Evolutionary conservation across 345 rosid species (phyloP).

Genomic region (Camelina sativa): DNA sequence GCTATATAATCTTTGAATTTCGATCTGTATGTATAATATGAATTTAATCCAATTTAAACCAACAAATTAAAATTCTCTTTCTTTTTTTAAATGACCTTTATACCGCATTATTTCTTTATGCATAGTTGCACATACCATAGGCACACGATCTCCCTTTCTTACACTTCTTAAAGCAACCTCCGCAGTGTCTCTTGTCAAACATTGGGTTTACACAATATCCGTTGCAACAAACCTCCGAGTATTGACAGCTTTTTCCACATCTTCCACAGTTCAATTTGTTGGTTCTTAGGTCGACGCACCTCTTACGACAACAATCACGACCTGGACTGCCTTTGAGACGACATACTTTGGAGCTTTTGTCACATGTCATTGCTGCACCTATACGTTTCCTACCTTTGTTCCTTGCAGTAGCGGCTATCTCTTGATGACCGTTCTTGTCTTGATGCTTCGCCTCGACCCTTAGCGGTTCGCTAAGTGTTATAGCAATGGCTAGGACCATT

Average conservation of each 20-base stretch:
- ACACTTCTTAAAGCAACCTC: constrained; percentile 66
- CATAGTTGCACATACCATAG: constrained; percentile 68
- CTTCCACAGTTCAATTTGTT: constrained; percentile 55
- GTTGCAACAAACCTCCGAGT: constrained; percentile 57
- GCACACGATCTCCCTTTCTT: constrained; percentile 54
- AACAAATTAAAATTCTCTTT: constrained; percentile 25
- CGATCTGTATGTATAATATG: constrained; percentile 7
- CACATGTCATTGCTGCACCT: constrained; percentile 50
- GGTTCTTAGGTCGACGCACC: constrained; percentile 53
- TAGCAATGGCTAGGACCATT: constrained; percentile 39
- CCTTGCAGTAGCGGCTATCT: constrained; percentile 7
- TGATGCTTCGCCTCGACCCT: constrained; percentile 30
- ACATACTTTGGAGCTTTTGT: constrained; percentile 55
- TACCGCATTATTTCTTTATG: constrained; percentile 27
- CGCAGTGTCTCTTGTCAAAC: constrained; percentile 58
- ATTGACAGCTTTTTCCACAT: constrained; percentile 63
- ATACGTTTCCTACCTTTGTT: constrained; percentile 25
- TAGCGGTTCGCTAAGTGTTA: constrained; percentile 32
- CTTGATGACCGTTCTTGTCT: constrained; percentile 8
- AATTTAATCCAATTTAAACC: constrained; percentile 29
- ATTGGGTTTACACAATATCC: constrained; percentile 65
- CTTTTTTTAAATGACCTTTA: constrained; percentile 1
- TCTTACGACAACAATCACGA: constrained; percentile 62
- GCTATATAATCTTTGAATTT: constrained; percentile 6
- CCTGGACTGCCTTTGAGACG: constrained; percentile 58